Conservation (phyloP, 176 grass and related monocot species). For the Musa troglodytarum region DNA sequence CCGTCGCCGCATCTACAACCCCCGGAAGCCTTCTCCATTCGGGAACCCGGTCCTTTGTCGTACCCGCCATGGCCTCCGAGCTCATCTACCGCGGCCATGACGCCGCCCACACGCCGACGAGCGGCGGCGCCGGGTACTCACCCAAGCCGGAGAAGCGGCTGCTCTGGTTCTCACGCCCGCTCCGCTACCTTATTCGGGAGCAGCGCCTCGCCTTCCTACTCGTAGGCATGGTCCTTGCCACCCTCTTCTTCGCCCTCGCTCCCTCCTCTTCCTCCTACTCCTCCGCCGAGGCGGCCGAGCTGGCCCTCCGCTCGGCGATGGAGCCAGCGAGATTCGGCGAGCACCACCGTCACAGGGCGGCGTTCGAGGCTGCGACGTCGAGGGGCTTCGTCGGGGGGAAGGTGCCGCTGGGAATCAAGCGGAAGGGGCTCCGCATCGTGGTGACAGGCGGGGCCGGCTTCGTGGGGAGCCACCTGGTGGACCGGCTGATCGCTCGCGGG, state of each 20-base stretch:
- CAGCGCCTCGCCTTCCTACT: conserved; percentile 69
- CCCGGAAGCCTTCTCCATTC: neutral
- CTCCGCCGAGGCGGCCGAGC: neutral
- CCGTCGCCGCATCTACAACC: neutral
- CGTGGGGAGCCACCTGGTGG: conserved; percentile 86
- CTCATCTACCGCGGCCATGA: conserved; percentile 53
- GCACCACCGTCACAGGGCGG: conserved; percentile 4
- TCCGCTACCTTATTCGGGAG: conserved; percentile 47
- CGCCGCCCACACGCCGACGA: conserved; percentile 10
- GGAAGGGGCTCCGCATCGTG: conserved; percentile 49
- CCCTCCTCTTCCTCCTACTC: neutral
- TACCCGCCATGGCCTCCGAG: conserved; percentile 56
- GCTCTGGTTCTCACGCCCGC: conserved; percentile 42
- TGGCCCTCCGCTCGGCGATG: neutral
- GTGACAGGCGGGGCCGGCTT: conserved; percentile 78
- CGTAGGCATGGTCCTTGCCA: conserved; percentile 53
- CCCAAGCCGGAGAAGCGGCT: conserved; percentile 57
- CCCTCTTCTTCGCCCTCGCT: neutral
- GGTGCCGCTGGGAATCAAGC: conserved; percentile 59
- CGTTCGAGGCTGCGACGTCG: conserved; percentile 1
- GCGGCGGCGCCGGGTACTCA: conserved; percentile 19
- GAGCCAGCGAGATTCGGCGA: conserved; percentile 4
- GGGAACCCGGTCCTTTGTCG: conserved; percentile 1
- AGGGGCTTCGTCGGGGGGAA: conserved; percentile 27
- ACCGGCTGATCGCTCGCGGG: conserved; percentile 50